A percentile compares a stretch with the other conserved stretches of the same genome.
Conservation (phyloP, 257 asterid species). For the Solanum rostratum region DNA sequence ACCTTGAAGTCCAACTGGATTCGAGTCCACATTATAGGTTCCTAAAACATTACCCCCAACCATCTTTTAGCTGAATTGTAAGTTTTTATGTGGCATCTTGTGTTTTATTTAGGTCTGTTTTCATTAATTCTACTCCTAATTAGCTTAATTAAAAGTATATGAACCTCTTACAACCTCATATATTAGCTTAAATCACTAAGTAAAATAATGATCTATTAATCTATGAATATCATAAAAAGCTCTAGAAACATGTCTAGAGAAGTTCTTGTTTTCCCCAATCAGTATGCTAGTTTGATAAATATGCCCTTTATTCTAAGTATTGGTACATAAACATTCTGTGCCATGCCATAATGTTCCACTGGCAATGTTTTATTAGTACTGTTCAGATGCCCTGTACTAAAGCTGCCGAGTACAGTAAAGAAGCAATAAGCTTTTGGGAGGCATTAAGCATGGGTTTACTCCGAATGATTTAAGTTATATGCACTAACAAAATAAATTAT, state of each 20-base stretch:
- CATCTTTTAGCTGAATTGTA: not conserved
- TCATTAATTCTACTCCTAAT: not conserved
- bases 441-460: not conserved
- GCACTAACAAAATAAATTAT: not conserved
- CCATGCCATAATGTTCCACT: not conserved
- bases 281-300: not conserved
- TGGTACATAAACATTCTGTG: too few relatives aligned
- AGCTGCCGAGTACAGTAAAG: not conserved
- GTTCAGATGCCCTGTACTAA: not conserved
- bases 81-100: not conserved
- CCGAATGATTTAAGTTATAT: not conserved
- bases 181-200: not conserved
- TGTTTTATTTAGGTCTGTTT: not conserved
- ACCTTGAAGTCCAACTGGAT: not conserved
- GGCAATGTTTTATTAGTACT: not conserved
- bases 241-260: not conserved
- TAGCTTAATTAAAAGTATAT: not conserved
- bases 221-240: not conserved
- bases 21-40: not conserved
- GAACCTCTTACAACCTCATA: not conserved
- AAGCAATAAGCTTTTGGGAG: not conserved
- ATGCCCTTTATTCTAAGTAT: not conserved
- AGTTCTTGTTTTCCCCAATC: not conserved
- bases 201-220: not conserved
- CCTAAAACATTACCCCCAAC: not conserved